Conservation (phyloP, 768 basidiomycete species). For the Phylloporus arenicola region DNA sequence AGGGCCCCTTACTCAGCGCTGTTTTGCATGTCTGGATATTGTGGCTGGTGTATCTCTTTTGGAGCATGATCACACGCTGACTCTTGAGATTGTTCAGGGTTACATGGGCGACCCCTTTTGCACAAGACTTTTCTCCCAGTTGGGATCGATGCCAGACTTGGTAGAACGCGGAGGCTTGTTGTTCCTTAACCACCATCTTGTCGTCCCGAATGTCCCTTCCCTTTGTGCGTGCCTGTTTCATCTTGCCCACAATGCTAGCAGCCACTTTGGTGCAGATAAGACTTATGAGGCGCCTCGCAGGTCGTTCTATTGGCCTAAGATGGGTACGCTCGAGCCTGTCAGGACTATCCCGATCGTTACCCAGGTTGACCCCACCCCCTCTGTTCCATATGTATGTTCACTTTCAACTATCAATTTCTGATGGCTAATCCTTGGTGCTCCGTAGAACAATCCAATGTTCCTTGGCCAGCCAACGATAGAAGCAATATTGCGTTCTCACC, state of each 20-base stretch:
- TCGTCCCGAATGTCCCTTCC: constrained; percentile 6
- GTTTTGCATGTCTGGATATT: no score
- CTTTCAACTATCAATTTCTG: not conserved
- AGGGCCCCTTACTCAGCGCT: no score
- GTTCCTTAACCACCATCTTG: no score
- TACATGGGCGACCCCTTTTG: no score
- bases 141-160: not conserved
- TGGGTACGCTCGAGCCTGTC: constrained; percentile 15
- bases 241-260: constrained; percentile 26
- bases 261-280: no score
- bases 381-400: constrained; percentile 22
- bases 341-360: constrained; percentile 5
- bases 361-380: constrained; percentile 19
- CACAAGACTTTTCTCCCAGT: not conserved
- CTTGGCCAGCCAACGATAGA: constrained; percentile 32
- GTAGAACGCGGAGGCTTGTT: not conserved
- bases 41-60: not conserved
- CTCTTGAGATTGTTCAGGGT: no score
- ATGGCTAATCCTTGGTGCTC: not conserved
- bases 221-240: constrained; percentile 18
- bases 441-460: constrained; percentile 8
- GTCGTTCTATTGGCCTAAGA: no score
- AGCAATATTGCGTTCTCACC: constrained; percentile 15
- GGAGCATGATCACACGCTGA: not conserved
- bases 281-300: no score